phyloP scores from a whole-genome alignment of 495 filamentous ascomycete species.

The Podospora pseudopauciseta region DNA sequence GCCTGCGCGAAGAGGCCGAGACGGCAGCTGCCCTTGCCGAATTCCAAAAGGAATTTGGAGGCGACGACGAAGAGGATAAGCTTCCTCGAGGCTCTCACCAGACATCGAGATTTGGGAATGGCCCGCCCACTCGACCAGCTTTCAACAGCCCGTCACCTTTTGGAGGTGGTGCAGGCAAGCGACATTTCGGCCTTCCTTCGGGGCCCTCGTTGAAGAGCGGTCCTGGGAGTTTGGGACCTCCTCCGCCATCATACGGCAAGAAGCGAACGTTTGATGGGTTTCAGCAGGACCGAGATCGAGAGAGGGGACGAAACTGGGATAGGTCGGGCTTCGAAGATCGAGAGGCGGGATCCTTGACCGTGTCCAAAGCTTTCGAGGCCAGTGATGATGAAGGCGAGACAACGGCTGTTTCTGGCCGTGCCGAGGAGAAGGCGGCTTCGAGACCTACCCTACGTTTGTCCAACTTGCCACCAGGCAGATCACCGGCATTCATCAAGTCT shows the following conservation, averaged over 20 bases:
- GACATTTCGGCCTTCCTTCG: conserved; percentile 42
- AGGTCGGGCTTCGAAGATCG: conserved; percentile 35
- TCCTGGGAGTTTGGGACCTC: conserved; percentile 69
- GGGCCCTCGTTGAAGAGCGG: conserved; percentile 55
- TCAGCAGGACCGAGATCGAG: conserved; percentile 34
- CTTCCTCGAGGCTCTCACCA: conserved; percentile 12
- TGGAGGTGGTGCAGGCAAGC: conserved; percentile 41
- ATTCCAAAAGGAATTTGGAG: conserved; percentile 87
- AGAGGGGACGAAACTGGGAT: conserved; percentile 24
- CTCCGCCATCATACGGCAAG: conserved; percentile 48
- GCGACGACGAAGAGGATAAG: conserved; percentile 45
- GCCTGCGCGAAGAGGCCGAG: conserved; percentile 79
- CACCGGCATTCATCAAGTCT: conserved; percentile 68
- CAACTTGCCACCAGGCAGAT: conserved; percentile 60
- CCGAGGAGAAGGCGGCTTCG: conserved; percentile 69
- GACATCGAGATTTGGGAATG: conserved; percentile 36
- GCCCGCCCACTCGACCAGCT: conserved; percentile 31
- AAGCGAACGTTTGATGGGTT: conserved; percentile 47
- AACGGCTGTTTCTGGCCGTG: conserved; percentile 33
- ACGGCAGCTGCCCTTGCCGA: conserved; percentile 87
- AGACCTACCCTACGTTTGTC: conserved; percentile 83
- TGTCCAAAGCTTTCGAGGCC: conserved; percentile 42
- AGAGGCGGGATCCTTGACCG: conserved; percentile 26
- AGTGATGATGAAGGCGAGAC: conserved; percentile 45
- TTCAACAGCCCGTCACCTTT: conserved; percentile 36